Evolutionary conservation across 345 rosid genomes (phyloP).

Genomic region (Linum tenue): DNA sequence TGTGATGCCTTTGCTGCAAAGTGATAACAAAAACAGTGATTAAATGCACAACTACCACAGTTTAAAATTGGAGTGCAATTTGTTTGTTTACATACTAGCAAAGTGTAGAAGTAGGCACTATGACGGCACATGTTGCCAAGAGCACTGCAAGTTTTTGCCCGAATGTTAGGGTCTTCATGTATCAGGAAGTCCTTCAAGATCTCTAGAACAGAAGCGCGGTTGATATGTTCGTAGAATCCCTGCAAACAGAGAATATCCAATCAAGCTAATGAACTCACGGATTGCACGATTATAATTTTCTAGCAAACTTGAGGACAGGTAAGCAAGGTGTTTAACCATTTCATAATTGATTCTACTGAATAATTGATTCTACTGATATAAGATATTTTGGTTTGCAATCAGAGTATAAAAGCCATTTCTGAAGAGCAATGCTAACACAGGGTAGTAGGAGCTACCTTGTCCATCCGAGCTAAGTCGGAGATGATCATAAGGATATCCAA

Average conservation of each 20-base stretch:
- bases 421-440: not conserved
- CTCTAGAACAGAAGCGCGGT: slow-evolving; percentile 64
- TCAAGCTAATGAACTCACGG: slow-evolving; percentile 11
- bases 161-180: slow-evolving; percentile 75
- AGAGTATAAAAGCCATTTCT: too few species aligned
- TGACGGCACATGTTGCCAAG: too few species aligned
- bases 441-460: slow-evolving; percentile 43
- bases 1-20: slow-evolving; percentile 56
- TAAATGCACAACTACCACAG: too few species aligned
- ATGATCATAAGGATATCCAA: slow-evolving; percentile 81
- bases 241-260: slow-evolving; percentile 28
- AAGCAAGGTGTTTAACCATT: not conserved
- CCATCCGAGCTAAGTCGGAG: slow-evolving; percentile 93
- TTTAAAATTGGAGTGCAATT: too few species aligned
- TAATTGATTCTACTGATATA: not conserved
- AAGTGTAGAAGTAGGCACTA: too few species aligned
- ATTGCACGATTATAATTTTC: not conserved
- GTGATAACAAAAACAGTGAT: slow-evolving; percentile 14
- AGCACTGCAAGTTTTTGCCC: slow-evolving; percentile 95
- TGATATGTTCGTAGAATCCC: slow-evolving; percentile 82
- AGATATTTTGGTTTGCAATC: not conserved
- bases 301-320: not conserved
- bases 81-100: too few species aligned
- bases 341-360: too few species aligned
- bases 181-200: slow-evolving; percentile 53